These are phyloP conservation scores for Trichoderma afroharzianum DNA, from an alignment of 2,329 filamentous ascomycete species.

Conservation along the genomic window DNA sequence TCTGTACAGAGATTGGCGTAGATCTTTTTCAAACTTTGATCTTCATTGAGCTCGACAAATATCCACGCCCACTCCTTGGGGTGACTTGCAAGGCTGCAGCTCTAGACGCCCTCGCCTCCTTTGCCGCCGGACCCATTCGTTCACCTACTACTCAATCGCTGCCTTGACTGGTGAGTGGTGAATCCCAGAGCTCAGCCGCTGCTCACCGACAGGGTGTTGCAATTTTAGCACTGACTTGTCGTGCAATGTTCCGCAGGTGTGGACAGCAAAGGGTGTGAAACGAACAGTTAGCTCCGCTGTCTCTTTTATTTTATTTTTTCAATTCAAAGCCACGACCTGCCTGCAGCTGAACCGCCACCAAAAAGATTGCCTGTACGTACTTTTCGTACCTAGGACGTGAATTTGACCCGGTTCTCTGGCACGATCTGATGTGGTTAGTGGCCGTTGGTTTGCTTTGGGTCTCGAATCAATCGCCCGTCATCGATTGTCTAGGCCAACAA, in stretches of 20 bases:
- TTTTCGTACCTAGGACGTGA: conserved; percentile 7
- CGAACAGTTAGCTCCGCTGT: conserved; percentile 4
- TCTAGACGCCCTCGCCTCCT: not conserved
- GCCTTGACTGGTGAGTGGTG: conserved; percentile 10
- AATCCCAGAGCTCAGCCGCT: not conserved
- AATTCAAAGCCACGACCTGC: conserved; percentile 3
- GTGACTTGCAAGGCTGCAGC: conserved; percentile 12
- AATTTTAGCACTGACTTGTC: conserved; percentile 8
- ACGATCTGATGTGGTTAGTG: conserved; percentile 8
- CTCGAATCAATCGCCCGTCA: not conserved
- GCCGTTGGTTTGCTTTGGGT: not conserved
- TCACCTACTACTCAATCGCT: not conserved
- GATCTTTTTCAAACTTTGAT: not conserved
- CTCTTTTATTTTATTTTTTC: not conserved
- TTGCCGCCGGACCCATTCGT: conserved; percentile 5
- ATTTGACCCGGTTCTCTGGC: not conserved
- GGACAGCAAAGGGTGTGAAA: conserved; percentile 7
- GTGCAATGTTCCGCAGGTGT: conserved; percentile 14
- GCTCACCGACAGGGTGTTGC: conserved; percentile 9
- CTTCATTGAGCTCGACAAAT: not conserved
- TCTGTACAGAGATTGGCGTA: not conserved
- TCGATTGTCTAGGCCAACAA: not conserved
- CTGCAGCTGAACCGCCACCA: not conserved
- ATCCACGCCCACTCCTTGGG: not conserved
- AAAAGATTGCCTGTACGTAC: not conserved